A percentile compares a stretch with the other conserved stretches of the same genome.
Conservation (phyloP, 768 basidiomycete genomes). For the Tulasnella calospora region DNA sequence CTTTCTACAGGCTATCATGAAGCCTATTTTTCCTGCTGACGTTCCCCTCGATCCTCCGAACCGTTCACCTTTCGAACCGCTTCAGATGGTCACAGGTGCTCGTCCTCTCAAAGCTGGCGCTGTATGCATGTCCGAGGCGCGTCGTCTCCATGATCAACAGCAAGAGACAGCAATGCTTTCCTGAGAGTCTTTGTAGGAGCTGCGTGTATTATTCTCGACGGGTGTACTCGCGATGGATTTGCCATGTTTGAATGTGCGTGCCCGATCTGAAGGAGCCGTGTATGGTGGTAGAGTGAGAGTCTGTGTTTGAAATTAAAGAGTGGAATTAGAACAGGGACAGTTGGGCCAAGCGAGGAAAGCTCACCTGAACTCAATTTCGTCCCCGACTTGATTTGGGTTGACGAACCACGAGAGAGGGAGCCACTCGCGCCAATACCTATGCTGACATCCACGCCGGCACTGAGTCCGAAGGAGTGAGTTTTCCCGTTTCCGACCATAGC, state of each 20-base stretch:
- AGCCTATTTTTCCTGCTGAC: conserved; percentile 85
- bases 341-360: background rate
- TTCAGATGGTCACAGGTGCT: conserved; percentile 81
- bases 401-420: background rate
- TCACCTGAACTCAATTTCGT: background rate
- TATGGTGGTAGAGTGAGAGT: background rate
- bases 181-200: too few species aligned
- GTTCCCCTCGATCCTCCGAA: too few species aligned
- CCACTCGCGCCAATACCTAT: background rate
- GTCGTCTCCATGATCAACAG: too few species aligned
- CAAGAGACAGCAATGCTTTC: too few species aligned
- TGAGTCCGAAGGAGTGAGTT: background rate
- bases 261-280: background rate
- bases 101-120: conserved; percentile 78
- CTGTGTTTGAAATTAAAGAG: background rate
- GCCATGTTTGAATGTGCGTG: background rate
- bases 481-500: background rate
- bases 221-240: too few species aligned
- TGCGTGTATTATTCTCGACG: too few species aligned
- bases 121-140: conserved; percentile 78
- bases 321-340: background rate
- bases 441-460: background rate
- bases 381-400: too few species aligned
- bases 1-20: conserved; percentile 84
- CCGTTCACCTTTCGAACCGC: conserved; percentile 91